Evolutionary conservation across 2,329 filamentous ascomycete genomes (phyloP).

Genomic region (Trichoderma sp.): DNA sequence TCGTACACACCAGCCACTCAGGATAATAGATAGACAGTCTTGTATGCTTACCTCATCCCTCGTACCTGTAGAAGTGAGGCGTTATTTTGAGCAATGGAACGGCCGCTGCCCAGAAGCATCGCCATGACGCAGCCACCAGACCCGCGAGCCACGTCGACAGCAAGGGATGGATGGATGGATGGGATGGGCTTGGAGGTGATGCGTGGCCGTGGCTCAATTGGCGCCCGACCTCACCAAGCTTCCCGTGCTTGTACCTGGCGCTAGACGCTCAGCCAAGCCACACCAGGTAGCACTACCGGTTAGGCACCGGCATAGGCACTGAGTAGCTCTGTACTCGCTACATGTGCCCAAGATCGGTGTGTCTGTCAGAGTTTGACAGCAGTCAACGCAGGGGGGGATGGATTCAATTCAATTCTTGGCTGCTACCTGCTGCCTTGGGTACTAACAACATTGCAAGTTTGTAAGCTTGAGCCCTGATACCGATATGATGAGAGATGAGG

Average conservation of each 20-base stretch:
- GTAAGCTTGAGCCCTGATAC: neutral
- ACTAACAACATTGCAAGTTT: neutral
- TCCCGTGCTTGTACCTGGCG: conserved; percentile 10
- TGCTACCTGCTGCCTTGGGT: too few species aligned
- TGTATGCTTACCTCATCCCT: neutral
- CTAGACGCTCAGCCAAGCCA: neutral
- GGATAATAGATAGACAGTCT: neutral
- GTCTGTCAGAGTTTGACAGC: neutral
- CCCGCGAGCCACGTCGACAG: conserved; percentile 12
- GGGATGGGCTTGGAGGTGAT: neutral
- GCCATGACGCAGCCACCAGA: neutral
- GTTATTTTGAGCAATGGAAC: neutral
- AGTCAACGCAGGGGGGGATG: neutral
- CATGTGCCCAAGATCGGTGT: neutral
- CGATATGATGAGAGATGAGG: neutral
- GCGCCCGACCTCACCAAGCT: conserved; percentile 2
- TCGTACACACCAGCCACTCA: neutral
- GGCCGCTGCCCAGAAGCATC: neutral
- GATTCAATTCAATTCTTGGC: too few species aligned
- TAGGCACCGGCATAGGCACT: neutral
- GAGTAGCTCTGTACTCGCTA: neutral
- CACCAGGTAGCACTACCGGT: neutral
- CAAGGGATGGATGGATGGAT: neutral
- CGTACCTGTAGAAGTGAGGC: neutral
- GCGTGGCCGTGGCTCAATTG: conserved; percentile 2